Percentiles rank a stretch among this genome's conserved stretches.
phyloP scores from a whole-genome alignment of 768 basidiomycete species.

The Russula griseocarnosa region DNA sequence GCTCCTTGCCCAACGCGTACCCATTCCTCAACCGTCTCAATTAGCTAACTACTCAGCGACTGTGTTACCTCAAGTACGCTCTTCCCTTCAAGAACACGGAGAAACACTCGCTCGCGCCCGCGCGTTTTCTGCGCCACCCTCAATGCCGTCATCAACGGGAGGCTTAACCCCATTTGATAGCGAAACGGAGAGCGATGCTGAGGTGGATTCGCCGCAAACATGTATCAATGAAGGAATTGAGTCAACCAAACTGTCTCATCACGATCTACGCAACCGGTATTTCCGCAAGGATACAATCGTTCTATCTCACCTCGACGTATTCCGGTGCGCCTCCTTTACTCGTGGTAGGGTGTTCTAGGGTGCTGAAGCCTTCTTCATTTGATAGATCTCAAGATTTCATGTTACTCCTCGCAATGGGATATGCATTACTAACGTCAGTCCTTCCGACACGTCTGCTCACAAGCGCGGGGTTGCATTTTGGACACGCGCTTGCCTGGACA shows the following conservation, averaged over 20 bases:
- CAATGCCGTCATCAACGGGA: slow-evolving; percentile 65
- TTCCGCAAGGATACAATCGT: slow-evolving; percentile 86
- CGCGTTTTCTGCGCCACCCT: slow-evolving; percentile 25
- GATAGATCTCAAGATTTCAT: slow-evolving; percentile 79
- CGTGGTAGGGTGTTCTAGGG: not conserved
- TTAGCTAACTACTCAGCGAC: slow-evolving; percentile 30
- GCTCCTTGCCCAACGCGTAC: slow-evolving; percentile 80
- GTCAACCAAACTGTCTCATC: slow-evolving; percentile 52
- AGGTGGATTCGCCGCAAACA: slow-evolving; percentile 31
- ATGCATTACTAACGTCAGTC: slow-evolving; percentile 56
- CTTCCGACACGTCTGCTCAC: slow-evolving; percentile 51
- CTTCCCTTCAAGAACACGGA: slow-evolving; percentile 4
- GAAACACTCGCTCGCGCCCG: slow-evolving; percentile 14
- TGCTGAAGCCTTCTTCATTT: slow-evolving; percentile 3
- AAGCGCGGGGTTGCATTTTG: slow-evolving; percentile 64
- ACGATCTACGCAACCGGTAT: slow-evolving; percentile 86
- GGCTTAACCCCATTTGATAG: slow-evolving; percentile 73
- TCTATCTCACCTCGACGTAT: slow-evolving; percentile 74
- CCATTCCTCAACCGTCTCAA: slow-evolving; percentile 39
- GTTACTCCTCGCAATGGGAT: slow-evolving; percentile 68
- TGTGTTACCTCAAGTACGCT: slow-evolving; percentile 29
- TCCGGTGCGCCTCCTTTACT: slow-evolving; percentile 54
- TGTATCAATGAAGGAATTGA: not conserved
- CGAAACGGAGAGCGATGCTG: slow-evolving; percentile 47
- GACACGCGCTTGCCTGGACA: slow-evolving; percentile 83